Base-by-base conservation (phyloP, 2,329 filamentous ascomycete genomes). In the Alternaria novae-zelandiae region DNA sequence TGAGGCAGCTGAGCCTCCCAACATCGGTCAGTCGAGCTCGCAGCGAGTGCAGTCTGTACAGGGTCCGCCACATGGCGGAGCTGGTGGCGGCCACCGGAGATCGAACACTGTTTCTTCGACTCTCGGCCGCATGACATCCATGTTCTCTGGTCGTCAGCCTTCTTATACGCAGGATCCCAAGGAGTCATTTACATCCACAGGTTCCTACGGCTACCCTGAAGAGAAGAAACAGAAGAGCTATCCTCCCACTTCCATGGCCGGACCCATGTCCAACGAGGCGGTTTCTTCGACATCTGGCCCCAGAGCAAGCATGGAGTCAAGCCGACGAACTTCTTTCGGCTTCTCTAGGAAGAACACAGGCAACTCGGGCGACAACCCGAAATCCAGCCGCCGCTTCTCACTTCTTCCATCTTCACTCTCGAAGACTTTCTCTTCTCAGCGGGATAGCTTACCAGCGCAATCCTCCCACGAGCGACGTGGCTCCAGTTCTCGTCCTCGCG, bases 191-290 rank as follows among this genome's bases (percentile, higher is more conserved):
- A 73, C 71, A 70, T 74, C 71, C 15, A 85, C 85, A 75, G 87
- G 86, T 78, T 83, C 85, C 63, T 73, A 71, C 51, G 64, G 58
- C 67, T 67, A 72, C 25, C 58, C 69, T 25, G 72, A 76, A 50
- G 74, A 76, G 53, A 89, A 92, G 77, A 89, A 90, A 66, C 83
- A 87, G 57, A 90, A 88, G 77, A 90, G 87, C 67, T 96, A 97
- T 74, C 95, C 95, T 59, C 95, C 95, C 5, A 91, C 95, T 51
- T 97, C 94, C 82, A 96, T 97, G 93, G 88, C 91, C 65, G 90
- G 91, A 66, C 84, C 88, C 2, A 88, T 91, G 79, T 83, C 88
- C 6, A 86, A 86, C 51, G 87, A 89, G 86, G 80, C 84, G 49
- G 59, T 72, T 30, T 57, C 53, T 32, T 45, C 45, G 58, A 63